Base-by-base conservation (phyloP, 1,139 yeast genomes). In the Yamadazyma friedrichii region DNA sequence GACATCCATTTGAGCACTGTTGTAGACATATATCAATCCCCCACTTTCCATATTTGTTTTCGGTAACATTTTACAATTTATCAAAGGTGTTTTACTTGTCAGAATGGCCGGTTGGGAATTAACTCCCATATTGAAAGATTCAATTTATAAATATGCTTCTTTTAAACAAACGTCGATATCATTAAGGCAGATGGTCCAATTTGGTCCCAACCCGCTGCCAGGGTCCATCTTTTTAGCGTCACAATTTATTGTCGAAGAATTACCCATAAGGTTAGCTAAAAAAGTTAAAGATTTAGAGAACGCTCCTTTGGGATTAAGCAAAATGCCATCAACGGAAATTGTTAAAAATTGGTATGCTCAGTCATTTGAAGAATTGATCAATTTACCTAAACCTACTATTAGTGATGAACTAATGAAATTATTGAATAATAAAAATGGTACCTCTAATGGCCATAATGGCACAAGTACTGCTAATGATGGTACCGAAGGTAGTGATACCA, bases 321-420 rank as follows among this genome's bases (percentile, higher is more conserved):
- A 81, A 31, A 82, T 82, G 79, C 88, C 89, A 1, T 81, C 89
- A 3, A 87, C 93, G 37, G 69, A 76, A 43, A 76, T 82, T 50
- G 96, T 89, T 15, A 78, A 83, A 48, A 82, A 87, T 57, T 89
- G 96, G 96, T 89, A 89, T 56, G 93, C 94, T 2, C 95, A 88
- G 61, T 83, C 93, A 13, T 89, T 88, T 59, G 89, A 88, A 53
- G 96, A 88, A 55, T 72, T 88, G 51, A 80, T 86, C 10, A 66
- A 74, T 35, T 59, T 80, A 41, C 76, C 77, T 8, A 73, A 74
- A 46, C 84, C 84, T 0, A 52, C 43, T 8, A 62, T 80, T 30
- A 64, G 67, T 35, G 71, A 62, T 2, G 63, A 65, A 33, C 59
- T 78, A 47, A 55, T 56, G 15, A 55, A 64, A 39, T 48, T 76